Evolutionary conservation across 257 asterid species (phyloP), one percentile per base, ranked within the genome.

Genomic region (Lithospermum erythrorhizon): DNA sequence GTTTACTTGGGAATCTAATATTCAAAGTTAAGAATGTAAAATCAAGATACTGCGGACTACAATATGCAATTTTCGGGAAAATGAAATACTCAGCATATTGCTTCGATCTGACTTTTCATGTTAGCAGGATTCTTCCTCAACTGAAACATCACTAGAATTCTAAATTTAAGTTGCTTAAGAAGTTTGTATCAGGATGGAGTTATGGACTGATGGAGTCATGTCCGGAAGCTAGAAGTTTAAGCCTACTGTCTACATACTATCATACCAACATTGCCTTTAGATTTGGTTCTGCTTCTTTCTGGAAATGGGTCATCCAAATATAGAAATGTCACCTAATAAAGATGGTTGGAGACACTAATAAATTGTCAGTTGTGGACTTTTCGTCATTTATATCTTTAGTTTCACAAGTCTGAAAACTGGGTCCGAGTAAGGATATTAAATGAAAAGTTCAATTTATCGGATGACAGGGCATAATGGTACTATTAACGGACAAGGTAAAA

Each of bases 381-480:
- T 35, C 15, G 52, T 25, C 49, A 41, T 41, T 37, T 37, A 14
- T 41, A 41, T 41, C 17, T 41, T 11, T 41, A 41, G 49, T 41
- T 11, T 13, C 15, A 41, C 49, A 41, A 41, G 4, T 32, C 16
- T 20, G 25, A 37, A 54, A 21, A 29, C 45, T 21, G 58, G 2
- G 21, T 41, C 51, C 25, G 25, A 24, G 22, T 53, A 23, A 47
- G 25, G 55, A 21, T 68, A n/a, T 53, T 53, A 29, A 48, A 60
- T 75, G 72, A 67, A 41, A 66, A 56, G 64, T 62, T 68, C 56
- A 54, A 45, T 61, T 68, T 62, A 72, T 79, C 59, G 53, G 60
- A 64, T 67, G 17, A 75, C 77, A 89, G 95, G 97, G 54, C 83
- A 89, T 71, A 89, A 89, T 70, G 97, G 97, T 51, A 87, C 95